Evolutionary conservation across 495 filamentous ascomycete genomes (phyloP).

Genomic region (Penicillium egyptiacum): DNA sequence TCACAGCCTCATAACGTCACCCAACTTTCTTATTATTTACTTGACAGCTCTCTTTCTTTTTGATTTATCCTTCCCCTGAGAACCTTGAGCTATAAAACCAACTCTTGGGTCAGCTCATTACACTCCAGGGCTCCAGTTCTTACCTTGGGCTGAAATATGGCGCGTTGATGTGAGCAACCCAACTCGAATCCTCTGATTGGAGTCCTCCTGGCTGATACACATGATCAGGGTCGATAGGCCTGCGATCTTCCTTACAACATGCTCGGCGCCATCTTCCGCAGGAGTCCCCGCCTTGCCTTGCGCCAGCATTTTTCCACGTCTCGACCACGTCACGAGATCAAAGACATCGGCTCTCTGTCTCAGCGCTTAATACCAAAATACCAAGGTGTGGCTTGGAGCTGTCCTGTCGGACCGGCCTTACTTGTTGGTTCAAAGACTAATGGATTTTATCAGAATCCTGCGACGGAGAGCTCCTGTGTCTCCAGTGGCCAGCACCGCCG

Average conservation of each 20-base stretch:
- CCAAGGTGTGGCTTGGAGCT: slow-evolving; percentile 46
- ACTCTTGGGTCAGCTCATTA: neutral
- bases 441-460: slow-evolving; percentile 45
- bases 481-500: slow-evolving; percentile 87
- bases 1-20: slow-evolving; percentile 8
- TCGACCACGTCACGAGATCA: slow-evolving; percentile 37
- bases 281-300: slow-evolving; percentile 16
- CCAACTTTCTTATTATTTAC: neutral
- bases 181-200: neutral
- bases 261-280: slow-evolving; percentile 16
- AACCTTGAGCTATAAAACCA: neutral
- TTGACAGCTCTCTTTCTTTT: neutral
- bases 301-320: slow-evolving; percentile 43
- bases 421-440: slow-evolving; percentile 1
- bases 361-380: slow-evolving; percentile 48
- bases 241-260: slow-evolving; percentile 13
- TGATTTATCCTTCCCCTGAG: neutral
- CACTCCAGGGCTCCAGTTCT: neutral
- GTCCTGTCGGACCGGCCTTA: neutral
- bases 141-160: slow-evolving; percentile 2
- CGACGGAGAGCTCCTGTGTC: slow-evolving; percentile 66
- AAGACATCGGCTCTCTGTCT: slow-evolving; percentile 43
- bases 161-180: slow-evolving; percentile 10
- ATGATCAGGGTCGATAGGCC: slow-evolving; percentile 6
- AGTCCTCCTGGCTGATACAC: slow-evolving; percentile 1